Evolutionary conservation across 2,329 filamentous ascomycete species (phyloP), one percentile per base, ranked within the genome.

Genomic region (Venturiaceae sp.): DNA sequence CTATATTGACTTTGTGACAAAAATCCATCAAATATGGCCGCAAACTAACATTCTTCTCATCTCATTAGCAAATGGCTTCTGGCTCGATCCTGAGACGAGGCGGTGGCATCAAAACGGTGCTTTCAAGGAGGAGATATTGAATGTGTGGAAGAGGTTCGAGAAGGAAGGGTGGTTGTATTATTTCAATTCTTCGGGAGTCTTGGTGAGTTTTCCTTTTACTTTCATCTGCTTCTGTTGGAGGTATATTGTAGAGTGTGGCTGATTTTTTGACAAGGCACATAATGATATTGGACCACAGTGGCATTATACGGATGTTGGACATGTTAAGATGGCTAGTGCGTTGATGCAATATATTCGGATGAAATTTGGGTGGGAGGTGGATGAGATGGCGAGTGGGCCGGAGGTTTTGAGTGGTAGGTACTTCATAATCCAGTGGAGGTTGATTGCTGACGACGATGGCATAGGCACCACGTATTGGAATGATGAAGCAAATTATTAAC

Each of bases 241-340:
- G n/a, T n/a, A n/a, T n/a, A n/a, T n/a, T n/a, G n/a, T n/a, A n/a
- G n/a, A n/a, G n/a, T n/a, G n/a, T n/a, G n/a, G n/a, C n/a, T n/a
- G n/a, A n/a, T n/a, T n/a, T 19, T 37, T 13, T 36, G 52, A 6
- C 36, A 39, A 34, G 52, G 47, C 37, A 11, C 37, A 41, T 30
- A 39, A 36, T 4, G 41, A 53, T 50, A 34, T 53, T 2, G 57
- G 74, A 2, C 81, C 82, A 6, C 74, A 76, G 62, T 83, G 74
- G 63, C 83, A 85, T 64, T 82, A 80, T 0, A 85, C 81, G 0
- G 83, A 85, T 64, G 76, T 83, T 7, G 81, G 82, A 0, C 79
- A 83, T 57, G 73, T 84, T 64, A 85, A 85, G 67, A 68, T 85
- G 7, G 82, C 82, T 2, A 83, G 79, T 64, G 80, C 84, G 63